Base-by-base conservation (phyloP, 139 green algal genomes). In the Gonium pectorale region DNA sequence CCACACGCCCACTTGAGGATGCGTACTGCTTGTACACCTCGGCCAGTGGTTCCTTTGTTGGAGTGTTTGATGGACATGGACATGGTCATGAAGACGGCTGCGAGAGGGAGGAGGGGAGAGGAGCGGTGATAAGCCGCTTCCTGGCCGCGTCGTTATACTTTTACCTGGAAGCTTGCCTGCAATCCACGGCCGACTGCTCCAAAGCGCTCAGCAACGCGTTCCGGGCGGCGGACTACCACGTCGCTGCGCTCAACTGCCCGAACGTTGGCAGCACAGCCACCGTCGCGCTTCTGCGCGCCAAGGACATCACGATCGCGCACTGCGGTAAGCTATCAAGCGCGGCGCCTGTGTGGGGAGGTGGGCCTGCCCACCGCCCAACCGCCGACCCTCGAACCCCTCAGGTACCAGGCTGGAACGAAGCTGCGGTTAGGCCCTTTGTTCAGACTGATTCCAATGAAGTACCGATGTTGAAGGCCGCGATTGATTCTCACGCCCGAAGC, bases 251-350 rank as follows among this genome's bases (percentile, higher is more conserved):
- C 43, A 77, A 77, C 68, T 77, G 68, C 40, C 68, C 68, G 68
- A 35, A 69, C 27, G 73, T 88, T 24, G 82, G 82, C n/a, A 90
- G 56, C 44, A 93, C 90, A 35, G 90, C 88, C 13, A 84, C 78
- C 17, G 89, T 86, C 17, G 86, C 82, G 9, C 66, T 93, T 26
- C 38, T 93, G 27, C 43, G 85, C 52, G 67, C 62, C 43, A 78
- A 86, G 19, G 41, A 67, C 43, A 85, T 93, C 5, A 73, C 86
- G 17, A 67, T 92, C 19, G 90, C 89, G 19, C 88, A 94, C 64
- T 82, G 72, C 41, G 73, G 73, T 81, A 22, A 21, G 73, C 44
- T 3, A 37, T 54, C 15, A 38, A 38, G 19, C 31, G 56, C 35
- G 9, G 5, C 29, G 5, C 67, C 7, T 54, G 6, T 21, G 31